Percentiles rank a stretch among this genome's conserved stretches.
These are phyloP conservation scores for Diaporthe eres DNA, from an alignment of 2,329 filamentous ascomycete genomes.

Conservation along the genomic window DNA sequence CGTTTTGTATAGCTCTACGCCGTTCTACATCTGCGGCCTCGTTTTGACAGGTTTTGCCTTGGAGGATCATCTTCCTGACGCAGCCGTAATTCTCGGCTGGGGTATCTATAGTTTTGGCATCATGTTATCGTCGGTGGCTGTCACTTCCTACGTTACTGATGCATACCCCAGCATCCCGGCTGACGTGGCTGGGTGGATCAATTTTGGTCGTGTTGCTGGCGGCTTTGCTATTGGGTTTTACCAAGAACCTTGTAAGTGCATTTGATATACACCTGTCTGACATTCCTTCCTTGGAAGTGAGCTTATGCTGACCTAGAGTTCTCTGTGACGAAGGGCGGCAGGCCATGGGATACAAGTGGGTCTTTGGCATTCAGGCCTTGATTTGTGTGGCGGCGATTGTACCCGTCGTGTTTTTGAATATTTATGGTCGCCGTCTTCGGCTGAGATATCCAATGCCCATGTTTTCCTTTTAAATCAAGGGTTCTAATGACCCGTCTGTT, in stretches of 20 bases:
- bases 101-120: neutral
- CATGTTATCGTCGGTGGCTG: constrained; percentile 2
- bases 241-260: neutral
- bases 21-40: neutral
- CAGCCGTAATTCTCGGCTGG: neutral
- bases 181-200: neutral
- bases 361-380: neutral
- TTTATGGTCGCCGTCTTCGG: neutral
- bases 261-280: neutral
- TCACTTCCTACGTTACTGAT: neutral
- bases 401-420: neutral
- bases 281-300: neutral
- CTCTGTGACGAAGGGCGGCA: neutral
- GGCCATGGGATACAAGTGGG: neutral
- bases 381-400: neutral
- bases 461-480: neutral
- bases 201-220: neutral
- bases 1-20: neutral
- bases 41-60: neutral
- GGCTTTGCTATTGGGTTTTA: neutral
- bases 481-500: neutral
- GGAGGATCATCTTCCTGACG: neutral
- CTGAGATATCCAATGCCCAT: neutral
- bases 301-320: neutral
- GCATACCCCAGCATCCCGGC: neutral